Percentiles rank a stretch among this genome's conserved stretches.
These are phyloP conservation scores for Dissophora globulifera DNA, from an alignment of 192 early-diverging fungal species.

Conservation along the genomic window DNA sequence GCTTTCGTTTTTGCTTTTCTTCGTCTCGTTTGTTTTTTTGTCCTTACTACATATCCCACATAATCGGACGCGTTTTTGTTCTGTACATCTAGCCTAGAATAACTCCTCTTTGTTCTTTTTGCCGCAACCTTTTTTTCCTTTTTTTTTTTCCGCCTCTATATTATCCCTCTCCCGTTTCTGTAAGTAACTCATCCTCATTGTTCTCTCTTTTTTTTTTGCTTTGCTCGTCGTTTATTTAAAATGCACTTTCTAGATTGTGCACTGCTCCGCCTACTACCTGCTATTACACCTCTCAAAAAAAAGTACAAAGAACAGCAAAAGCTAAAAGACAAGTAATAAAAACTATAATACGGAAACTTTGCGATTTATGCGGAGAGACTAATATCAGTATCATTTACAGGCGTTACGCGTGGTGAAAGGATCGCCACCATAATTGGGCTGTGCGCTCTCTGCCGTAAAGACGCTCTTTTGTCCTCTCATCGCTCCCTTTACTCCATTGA, in stretches of 20 bases:
- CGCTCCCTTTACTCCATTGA: too few relatives aligned
- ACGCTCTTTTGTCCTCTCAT: too few relatives aligned
- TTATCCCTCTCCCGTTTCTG: conserved; percentile 1
- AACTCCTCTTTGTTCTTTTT: conserved; percentile 4
- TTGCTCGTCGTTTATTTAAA: too few relatives aligned
- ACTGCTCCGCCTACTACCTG: too few relatives aligned
- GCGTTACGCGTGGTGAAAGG: background rate
- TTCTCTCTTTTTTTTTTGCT: conserved; percentile 2
- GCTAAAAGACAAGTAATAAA: background rate
- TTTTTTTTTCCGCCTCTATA: background rate
- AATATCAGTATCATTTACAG: too few relatives aligned
- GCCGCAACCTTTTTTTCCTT: too few relatives aligned
- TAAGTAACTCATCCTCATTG: conserved; percentile 5
- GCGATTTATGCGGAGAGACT: background rate
- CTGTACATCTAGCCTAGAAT: conserved; percentile 33
- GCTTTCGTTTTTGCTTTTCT: conserved; percentile 3
- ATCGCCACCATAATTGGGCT: conserved; percentile 3
- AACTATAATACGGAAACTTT: background rate
- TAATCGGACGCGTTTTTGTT: conserved; percentile 6
- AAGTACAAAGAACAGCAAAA: conserved; percentile 1
- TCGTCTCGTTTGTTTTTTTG: conserved; percentile 8
- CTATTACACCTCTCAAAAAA: background rate
- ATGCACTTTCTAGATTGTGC: too few relatives aligned
- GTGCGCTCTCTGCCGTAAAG: too few relatives aligned
- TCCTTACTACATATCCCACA: conserved; percentile 1